Conservation (phyloP, 257 asterid species). For the Solanum verrucosum region DNA sequence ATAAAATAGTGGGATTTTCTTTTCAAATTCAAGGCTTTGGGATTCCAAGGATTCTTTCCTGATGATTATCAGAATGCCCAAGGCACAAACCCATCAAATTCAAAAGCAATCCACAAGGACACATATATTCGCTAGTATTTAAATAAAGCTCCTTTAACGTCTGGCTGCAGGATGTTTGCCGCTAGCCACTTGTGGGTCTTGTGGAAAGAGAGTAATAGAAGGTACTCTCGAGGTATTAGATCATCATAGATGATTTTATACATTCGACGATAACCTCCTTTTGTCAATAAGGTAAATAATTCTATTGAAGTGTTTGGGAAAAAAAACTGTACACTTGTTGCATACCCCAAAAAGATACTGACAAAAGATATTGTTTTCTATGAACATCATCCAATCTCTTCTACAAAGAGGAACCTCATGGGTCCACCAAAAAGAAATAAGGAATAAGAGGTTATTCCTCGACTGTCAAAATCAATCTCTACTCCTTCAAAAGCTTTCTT, state of each 20-base stretch:
- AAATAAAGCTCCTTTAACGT: background rate
- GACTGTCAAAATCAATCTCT: background rate
- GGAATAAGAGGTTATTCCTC: background rate
- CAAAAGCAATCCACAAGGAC: background rate
- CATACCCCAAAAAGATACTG: background rate
- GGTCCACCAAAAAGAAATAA: background rate
- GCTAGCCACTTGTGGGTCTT: background rate
- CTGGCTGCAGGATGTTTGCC: background rate
- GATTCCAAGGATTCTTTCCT: background rate
- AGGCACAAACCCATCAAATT: background rate
- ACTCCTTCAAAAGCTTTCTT: background rate
- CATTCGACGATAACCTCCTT: background rate
- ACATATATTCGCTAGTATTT: background rate
- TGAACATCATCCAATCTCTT: background rate
- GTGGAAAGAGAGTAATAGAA: background rate
- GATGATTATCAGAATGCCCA: background rate
- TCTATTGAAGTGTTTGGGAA: background rate
- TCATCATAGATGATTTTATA: background rate
- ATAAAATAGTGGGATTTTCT: background rate
- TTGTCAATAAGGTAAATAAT: background rate
- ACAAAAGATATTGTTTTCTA: background rate
- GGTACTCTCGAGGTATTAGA: background rate
- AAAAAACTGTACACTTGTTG: background rate
- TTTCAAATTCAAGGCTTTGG: background rate
- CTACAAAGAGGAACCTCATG: background rate